Evolutionary conservation across 2,329 filamentous ascomycete species (phyloP).

Genomic region (Paecilomyces fulvus): DNA sequence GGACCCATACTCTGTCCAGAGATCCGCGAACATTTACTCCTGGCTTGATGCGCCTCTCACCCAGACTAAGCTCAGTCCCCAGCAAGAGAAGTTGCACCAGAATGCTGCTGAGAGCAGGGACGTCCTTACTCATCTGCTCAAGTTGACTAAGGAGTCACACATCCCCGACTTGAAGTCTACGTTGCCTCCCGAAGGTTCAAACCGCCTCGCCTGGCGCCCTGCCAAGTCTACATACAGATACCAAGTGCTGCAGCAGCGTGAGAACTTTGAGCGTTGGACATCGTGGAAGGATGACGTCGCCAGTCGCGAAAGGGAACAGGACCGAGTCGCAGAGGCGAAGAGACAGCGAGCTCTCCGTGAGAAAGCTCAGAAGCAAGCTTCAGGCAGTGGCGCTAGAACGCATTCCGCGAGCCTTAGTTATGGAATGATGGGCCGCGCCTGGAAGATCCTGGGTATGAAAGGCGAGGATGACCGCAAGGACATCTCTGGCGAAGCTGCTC

Average conservation of each 20-base stretch:
- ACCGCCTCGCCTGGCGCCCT: conserved; percentile 32
- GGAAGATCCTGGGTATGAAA: conserved; percentile 34
- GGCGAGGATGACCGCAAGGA: conserved; percentile 19
- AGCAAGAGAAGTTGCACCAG: conserved; percentile 25
- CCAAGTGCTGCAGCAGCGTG: conserved; percentile 36
- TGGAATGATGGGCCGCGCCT: conserved; percentile 34
- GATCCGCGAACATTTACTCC: conserved; percentile 30
- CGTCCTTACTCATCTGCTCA: conserved; percentile 34
- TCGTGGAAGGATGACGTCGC: conserved; percentile 37
- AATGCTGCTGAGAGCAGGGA: conserved; percentile 35
- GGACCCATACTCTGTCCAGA: conserved; percentile 34
- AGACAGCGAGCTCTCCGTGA: conserved; percentile 22
- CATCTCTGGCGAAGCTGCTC: not conserved
- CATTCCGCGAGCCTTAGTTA: conserved; percentile 24
- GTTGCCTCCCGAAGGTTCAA: conserved; percentile 14
- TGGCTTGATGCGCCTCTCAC: conserved; percentile 37
- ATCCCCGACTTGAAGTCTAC: conserved; percentile 32
- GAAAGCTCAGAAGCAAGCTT: conserved; percentile 17
- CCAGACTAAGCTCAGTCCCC: conserved; percentile 13
- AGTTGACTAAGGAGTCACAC: conserved; percentile 33
- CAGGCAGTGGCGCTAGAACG: conserved; percentile 9
- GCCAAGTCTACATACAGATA: conserved; percentile 35
- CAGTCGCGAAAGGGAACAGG: conserved; percentile 27
- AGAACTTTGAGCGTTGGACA: conserved; percentile 39
- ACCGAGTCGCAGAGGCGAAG: conserved; percentile 25